These are phyloP conservation scores for Macrophomina phaseolina DNA, from an alignment of 2,329 filamentous ascomycete species.

Conservation along the genomic window DNA sequence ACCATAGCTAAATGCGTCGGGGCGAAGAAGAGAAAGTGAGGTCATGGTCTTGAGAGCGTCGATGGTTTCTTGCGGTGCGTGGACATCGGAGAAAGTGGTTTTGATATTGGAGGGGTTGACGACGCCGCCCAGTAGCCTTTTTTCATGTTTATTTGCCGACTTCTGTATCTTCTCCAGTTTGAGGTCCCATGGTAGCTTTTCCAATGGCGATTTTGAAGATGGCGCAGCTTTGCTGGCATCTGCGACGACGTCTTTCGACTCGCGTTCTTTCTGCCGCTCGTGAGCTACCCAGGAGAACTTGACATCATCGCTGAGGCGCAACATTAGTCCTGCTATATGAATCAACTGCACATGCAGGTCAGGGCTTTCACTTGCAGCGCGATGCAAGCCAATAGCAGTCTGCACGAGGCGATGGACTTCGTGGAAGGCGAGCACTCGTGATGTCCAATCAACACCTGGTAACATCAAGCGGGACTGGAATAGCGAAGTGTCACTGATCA, in stretches of 20 bases:
- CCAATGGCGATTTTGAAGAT: constrained; percentile 37
- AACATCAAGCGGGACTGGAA: neutral
- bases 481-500: neutral
- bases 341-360: constrained; percentile 41
- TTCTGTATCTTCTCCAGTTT: constrained; percentile 32
- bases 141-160: constrained; percentile 72
- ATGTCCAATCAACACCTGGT: neutral
- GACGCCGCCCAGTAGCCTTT: constrained; percentile 79
- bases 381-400: constrained; percentile 55
- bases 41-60: constrained; percentile 89
- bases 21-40: constrained; percentile 81
- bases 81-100: constrained; percentile 86
- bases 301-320: constrained; percentile 53
- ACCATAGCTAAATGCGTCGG: constrained; percentile 95
- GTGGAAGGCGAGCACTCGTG: constrained; percentile 62
- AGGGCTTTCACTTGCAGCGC: constrained; percentile 21
- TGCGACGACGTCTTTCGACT: constrained; percentile 39
- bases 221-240: constrained; percentile 17
- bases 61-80: constrained; percentile 80
- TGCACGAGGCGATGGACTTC: constrained; percentile 66
- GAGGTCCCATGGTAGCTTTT: constrained; percentile 24
- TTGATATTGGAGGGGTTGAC: constrained; percentile 81
- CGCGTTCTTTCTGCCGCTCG: constrained; percentile 42
- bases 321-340: constrained; percentile 46
- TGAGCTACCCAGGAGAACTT: constrained; percentile 52